These are phyloP conservation scores for Colletotrichum camelliae DNA, from an alignment of 2,329 filamentous ascomycete species.

Conservation along the genomic window DNA sequence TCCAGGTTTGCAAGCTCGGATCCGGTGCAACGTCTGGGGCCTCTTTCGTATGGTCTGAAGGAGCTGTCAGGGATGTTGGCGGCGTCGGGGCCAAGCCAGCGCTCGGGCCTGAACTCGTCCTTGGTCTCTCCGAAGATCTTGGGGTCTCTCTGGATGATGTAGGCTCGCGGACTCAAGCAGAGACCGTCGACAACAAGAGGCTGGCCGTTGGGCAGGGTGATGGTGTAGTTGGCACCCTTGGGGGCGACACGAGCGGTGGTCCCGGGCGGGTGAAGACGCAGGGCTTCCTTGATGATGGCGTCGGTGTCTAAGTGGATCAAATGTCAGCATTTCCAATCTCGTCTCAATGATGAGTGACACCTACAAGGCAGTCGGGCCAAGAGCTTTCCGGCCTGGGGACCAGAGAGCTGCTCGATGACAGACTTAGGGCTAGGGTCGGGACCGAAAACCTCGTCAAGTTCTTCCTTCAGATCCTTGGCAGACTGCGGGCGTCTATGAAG, in stretches of 20 bases:
- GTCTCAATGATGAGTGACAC: neutral
- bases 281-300: constrained; percentile 41
- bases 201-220: constrained; percentile 32
- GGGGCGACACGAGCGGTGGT: constrained; percentile 31
- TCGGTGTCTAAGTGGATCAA: constrained; percentile 25
- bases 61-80: constrained; percentile 9
- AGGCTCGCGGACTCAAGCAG: constrained; percentile 36
- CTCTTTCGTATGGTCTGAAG: constrained; percentile 9
- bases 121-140: constrained; percentile 37
- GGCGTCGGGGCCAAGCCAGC: constrained; percentile 33
- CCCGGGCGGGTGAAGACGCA: constrained; percentile 38
- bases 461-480: constrained; percentile 31
- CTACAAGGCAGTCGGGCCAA: constrained; percentile 34
- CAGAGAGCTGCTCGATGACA: constrained; percentile 29
- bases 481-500: constrained; percentile 34
- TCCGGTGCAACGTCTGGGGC: constrained; percentile 6
- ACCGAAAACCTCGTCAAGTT: constrained; percentile 41
- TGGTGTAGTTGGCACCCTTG: constrained; percentile 13
- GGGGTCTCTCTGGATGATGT: constrained; percentile 38
- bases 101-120: constrained; percentile 42
- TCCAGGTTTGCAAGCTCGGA: constrained; percentile 13
- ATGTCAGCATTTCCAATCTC: neutral
- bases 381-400: constrained; percentile 30
- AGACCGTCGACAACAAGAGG: constrained; percentile 35
- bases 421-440: constrained; percentile 25